Evolutionary conservation across 768 basidiomycete species (phyloP).

Genomic region (Gyrodon lividus): DNA sequence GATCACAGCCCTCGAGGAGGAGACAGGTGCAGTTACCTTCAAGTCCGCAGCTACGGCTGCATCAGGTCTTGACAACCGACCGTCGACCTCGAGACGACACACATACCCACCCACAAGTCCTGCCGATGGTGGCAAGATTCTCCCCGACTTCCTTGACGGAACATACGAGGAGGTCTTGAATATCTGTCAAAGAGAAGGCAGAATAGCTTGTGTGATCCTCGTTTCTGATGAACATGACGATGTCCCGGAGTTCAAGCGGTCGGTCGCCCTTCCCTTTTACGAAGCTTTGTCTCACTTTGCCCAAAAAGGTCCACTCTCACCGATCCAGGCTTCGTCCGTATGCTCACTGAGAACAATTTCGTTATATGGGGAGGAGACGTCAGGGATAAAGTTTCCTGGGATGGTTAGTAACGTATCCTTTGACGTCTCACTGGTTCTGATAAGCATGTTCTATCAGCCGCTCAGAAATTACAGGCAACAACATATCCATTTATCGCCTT

Average conservation of each 20-base stretch:
- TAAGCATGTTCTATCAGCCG: conserved; percentile 33
- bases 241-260: conserved; percentile 84
- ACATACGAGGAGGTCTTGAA: conserved; percentile 80
- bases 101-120: conserved; percentile 25
- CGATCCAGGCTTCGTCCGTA: conserved; percentile 64
- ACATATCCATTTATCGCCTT: conserved; percentile 95
- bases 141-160: conserved; percentile 81
- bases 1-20: conserved; percentile 80
- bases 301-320: conserved; percentile 65
- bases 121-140: conserved; percentile 43
- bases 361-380: conserved; percentile 94
- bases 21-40: conserved; percentile 72
- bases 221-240: conserved; percentile 92
- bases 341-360: conserved; percentile 71
- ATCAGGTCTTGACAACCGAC: conserved; percentile 39
- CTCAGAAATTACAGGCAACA: conserved; percentile 79
- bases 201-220: conserved; percentile 77
- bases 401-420: conserved; percentile 41
- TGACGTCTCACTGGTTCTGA: not conserved
- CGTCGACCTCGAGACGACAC: conserved; percentile 42
- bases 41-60: conserved; percentile 38
- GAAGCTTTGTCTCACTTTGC: not conserved
- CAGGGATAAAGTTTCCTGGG: conserved; percentile 78
- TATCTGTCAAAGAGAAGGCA: conserved; percentile 65
- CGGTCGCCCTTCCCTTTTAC: conserved; percentile 11